Base-by-base conservation (phyloP, 75 land plant genomes). In the Larix kaempferi region DNA sequence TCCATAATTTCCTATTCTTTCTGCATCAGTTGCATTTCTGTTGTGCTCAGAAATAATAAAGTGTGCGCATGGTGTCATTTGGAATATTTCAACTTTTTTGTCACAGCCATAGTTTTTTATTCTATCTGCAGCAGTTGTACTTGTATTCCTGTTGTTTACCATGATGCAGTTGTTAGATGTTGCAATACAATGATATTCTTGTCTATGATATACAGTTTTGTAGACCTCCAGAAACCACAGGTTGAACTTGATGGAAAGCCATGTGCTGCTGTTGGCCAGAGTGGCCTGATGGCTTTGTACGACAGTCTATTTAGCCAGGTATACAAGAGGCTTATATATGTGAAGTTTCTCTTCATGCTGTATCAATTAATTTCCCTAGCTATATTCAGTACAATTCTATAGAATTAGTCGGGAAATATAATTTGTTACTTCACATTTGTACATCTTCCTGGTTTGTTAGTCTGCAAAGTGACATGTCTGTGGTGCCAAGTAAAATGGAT, bases 181-280 rank as follows among this genome's bases (percentile, higher is more conserved):
- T 66, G 1, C 35, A 66, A 10, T 66, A 66, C 41, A 66, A 27
- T 35, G 71, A 63, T 21, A 66, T 66, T 76, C 2, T 29, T 57
- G 29, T 76, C 49, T 63, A n/a, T 37, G 76, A 58, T 35, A 23
- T 79, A 67, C 82, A 96, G 99, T 73, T 91, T 97, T 83, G 92
- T 89, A 79, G 99, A 97, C 77, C 85, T 97, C 5, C 95, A 97
- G 78, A 94, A 92, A 25, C 95, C 98, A 35, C 93, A 97, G 84
- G 23, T 67, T 56, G 99, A 97, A 54, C 78, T 97, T 79, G 95
- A 94, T 83, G 98, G 98, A 64, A 96, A 97, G 81, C 90, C 99
- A 12, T 94, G 95, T 88, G 99, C 99, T 25, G 93, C 98, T 37
- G 94, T 94, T 37, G 99, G 99, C 7, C 99, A 97, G 72, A 92